Evolutionary conservation across 805 yeast species (phyloP), one percentile per base, ranked within the genome.

Genomic region (Sugiyamaella floridensis): DNA sequence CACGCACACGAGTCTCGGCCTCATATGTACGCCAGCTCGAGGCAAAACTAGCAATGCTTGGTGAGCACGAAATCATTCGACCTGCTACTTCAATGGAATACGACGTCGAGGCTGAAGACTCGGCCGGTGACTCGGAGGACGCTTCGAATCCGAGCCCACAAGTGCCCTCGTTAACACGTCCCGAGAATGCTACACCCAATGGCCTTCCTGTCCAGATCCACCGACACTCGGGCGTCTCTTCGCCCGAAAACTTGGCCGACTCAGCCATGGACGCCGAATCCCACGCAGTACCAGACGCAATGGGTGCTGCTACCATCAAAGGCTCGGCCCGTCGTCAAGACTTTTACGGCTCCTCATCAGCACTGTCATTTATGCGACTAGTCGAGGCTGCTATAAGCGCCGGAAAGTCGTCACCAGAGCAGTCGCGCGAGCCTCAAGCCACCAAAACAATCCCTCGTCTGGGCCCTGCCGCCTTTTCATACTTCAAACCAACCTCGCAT

Each of bases 331-430:
- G 26, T 2, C 37, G 50, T 2, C 54, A 47, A 51, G 58, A 49
- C 29, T 53, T 55, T 42, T 55, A 53, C 43, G 58, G 58, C n/a
- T 40, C 56, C 16, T 53, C 58, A 14, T 53, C 58, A 8, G 55
- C 55, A 12, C 18, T 53, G 18, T 55, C 58, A 18, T 55, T 55
- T 42, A 53, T 55, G 58, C 15, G 44, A 28, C 43, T 55, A 2
- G 53, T 55, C 20, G 56, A 49, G 18, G 57, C 58, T 12, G 56
- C 53, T 10, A 49, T 50, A 4, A 54, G 29, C 20, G 57, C 55
- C 14, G 55, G 45, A 4, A 37, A 43, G n/a, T 19, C 41, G 37
- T 14, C 37, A 32, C n/a, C 37, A 2, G n/a, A 32, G 37, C 37
- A 32, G 37, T 11, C 37, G 37, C 12, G 37, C 37, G 12, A 10